Evolutionary conservation across 345 rosid genomes (phyloP).

Genomic region (Tarenaya hassleriana): DNA sequence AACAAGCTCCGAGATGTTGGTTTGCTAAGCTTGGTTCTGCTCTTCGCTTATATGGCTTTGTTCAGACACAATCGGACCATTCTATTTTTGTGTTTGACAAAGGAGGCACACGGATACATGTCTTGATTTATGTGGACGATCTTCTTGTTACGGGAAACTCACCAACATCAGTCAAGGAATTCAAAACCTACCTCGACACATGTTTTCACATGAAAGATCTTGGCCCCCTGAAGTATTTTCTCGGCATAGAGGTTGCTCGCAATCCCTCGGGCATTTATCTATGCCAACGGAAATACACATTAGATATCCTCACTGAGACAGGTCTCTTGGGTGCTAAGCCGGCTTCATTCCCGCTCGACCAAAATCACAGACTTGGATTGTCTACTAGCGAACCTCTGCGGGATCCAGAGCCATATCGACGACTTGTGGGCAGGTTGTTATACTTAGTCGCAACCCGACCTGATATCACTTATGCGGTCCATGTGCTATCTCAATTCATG

Average conservation of each 20-base stretch:
- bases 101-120: background rate
- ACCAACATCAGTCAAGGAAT: background rate
- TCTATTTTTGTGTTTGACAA: background rate
- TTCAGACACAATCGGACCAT: background rate
- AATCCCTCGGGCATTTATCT: background rate
- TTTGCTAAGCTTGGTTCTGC: background rate
- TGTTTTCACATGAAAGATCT: conserved; percentile 2
- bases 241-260: background rate
- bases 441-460: no score
- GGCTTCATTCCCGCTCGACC: background rate
- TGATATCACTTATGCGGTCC: background rate
- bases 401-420: no score
- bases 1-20: background rate
- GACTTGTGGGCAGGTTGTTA: background rate
- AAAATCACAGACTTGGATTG: no score
- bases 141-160: background rate
- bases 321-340: background rate
- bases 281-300: background rate
- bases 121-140: background rate
- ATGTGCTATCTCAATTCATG: background rate
- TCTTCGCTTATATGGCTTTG: background rate
- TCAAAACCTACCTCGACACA: background rate
- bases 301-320: background rate
- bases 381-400: no score
- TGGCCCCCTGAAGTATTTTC: background rate